Conservation (phyloP, 2,329 filamentous ascomycete species). For the Allantophomopsis lycopodina region DNA sequence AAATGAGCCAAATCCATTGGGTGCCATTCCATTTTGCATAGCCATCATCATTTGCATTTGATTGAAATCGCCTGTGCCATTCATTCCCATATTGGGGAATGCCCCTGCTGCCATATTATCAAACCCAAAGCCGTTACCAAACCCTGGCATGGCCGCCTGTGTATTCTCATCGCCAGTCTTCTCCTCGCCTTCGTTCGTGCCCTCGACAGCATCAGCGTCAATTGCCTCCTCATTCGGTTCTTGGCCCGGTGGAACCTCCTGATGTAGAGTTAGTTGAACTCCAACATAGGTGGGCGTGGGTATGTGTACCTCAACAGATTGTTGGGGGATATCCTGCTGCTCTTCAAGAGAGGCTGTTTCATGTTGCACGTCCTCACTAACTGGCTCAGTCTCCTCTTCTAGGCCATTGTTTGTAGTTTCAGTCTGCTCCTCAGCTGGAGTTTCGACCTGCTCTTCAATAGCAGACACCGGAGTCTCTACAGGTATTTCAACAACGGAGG, state of each 20-base stretch:
- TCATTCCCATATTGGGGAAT: constrained; percentile 29
- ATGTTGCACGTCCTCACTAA: background rate
- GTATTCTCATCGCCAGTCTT: constrained; percentile 5
- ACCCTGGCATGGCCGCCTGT: constrained; percentile 6
- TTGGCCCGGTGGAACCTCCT: constrained; percentile 19
- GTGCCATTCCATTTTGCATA: constrained; percentile 55
- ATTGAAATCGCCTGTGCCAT: constrained; percentile 41
- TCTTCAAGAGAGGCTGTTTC: constrained; percentile 7
- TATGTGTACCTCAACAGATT: constrained; percentile 20
- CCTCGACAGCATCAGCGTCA: constrained; percentile 6
- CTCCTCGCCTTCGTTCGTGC: background rate
- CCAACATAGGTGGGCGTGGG: background rate
- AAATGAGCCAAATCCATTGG: constrained; percentile 40
- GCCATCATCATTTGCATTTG: constrained; percentile 75
- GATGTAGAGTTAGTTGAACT: constrained; percentile 6
- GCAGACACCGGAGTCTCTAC: constrained; percentile 8
- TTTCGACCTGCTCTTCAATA: constrained; percentile 7
- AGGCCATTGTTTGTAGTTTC: background rate
- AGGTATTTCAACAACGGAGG: constrained; percentile 3
- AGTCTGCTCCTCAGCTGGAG: constrained; percentile 6
- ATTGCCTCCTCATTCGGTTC: constrained; percentile 6
- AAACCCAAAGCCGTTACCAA: constrained; percentile 26
- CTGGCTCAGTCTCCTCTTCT: constrained; percentile 1
- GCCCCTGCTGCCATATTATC: constrained; percentile 19
- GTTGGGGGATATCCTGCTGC: constrained; percentile 21